phyloP scores from a whole-genome alignment of 352 stramenopile species.

The Phytophthora pinifolia region DNA sequence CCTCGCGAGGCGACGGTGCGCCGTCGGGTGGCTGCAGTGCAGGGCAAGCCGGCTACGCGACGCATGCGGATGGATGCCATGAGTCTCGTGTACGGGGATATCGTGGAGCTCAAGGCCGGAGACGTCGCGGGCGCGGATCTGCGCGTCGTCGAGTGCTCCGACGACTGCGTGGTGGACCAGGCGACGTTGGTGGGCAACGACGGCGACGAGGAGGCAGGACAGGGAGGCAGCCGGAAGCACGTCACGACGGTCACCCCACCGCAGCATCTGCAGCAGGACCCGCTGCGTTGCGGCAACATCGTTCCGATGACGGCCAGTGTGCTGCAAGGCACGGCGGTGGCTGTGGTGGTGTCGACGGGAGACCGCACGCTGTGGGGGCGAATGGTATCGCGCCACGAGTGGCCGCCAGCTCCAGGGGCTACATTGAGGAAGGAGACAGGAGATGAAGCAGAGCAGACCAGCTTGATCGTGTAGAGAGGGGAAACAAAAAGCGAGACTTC shows the following conservation, averaged over 20 bases:
- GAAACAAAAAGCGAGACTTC: not conserved
- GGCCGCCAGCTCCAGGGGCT: slow-evolving; percentile 36
- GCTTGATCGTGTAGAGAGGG: slow-evolving; percentile 32
- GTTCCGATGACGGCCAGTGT: slow-evolving; percentile 69
- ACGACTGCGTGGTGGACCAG: slow-evolving; percentile 77
- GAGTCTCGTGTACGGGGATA: slow-evolving; percentile 90
- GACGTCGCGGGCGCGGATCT: slow-evolving; percentile 91
- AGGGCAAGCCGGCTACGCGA: slow-evolving; percentile 42
- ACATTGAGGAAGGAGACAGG: slow-evolving; percentile 14
- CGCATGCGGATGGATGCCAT: slow-evolving; percentile 91
- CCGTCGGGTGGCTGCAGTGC: slow-evolving; percentile 30
- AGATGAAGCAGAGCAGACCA: slow-evolving; percentile 26
- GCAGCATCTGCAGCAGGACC: slow-evolving; percentile 24
- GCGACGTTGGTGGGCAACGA: slow-evolving; percentile 40
- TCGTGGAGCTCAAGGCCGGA: slow-evolving; percentile 89
- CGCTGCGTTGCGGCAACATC: slow-evolving; percentile 61
- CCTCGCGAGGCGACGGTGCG: slow-evolving; percentile 91
- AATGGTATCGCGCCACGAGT: slow-evolving; percentile 58
- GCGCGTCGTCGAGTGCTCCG: slow-evolving; percentile 76
- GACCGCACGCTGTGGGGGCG: slow-evolving; percentile 73
- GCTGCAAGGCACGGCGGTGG: slow-evolving; percentile 51
- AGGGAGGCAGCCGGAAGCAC: slow-evolving; percentile 34
- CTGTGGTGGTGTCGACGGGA: slow-evolving; percentile 73
- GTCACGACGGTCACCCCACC: slow-evolving; percentile 29
- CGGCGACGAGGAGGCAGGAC: slow-evolving; percentile 26